phyloP scores from a whole-genome alignment of 1,284 basidiomycete species.

The Ganoderma lingzhi region DNA sequence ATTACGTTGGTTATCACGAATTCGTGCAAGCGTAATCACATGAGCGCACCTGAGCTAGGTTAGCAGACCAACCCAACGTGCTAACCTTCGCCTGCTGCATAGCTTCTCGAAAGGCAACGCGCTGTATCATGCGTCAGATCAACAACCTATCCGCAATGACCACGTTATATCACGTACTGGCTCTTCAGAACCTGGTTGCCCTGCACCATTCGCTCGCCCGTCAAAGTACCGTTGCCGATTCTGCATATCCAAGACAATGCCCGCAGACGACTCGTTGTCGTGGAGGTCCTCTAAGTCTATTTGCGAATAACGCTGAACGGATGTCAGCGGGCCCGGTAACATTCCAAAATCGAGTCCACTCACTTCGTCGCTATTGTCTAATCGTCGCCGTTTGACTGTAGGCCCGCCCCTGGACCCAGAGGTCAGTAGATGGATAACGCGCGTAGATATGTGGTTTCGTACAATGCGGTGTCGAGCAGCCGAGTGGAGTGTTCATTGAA shows the following conservation, averaged over 20 bases:
- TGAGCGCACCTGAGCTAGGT: slow-evolving; percentile 59
- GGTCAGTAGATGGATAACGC: slow-evolving; percentile 7
- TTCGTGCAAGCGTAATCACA: slow-evolving; percentile 18
- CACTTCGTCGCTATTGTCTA: slow-evolving; percentile 48
- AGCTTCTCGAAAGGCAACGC: slow-evolving; percentile 52
- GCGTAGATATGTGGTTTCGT: slow-evolving; percentile 35
- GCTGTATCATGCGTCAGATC: slow-evolving; percentile 36
- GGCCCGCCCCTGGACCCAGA: slow-evolving; percentile 59
- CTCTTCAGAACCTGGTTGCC: slow-evolving; percentile 39
- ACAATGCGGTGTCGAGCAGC: slow-evolving; percentile 82
- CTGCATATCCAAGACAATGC: slow-evolving; percentile 87
- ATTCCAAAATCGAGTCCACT: slow-evolving; percentile 6
- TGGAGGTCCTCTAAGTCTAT: slow-evolving; percentile 91
- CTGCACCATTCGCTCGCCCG: slow-evolving; percentile 52
- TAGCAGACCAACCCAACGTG: slow-evolving; percentile 64
- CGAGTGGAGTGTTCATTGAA: slow-evolving; percentile 98
- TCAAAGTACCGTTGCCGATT: slow-evolving; percentile 82
- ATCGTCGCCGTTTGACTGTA: slow-evolving; percentile 64
- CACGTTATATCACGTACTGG: slow-evolving; percentile 39
- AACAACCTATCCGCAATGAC: not conserved
- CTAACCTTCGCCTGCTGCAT: slow-evolving; percentile 55
- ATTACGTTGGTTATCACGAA: too few relatives aligned
- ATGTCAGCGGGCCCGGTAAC: not conserved
- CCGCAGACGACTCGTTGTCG: slow-evolving; percentile 66
- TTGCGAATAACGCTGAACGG: slow-evolving; percentile 60